Evolutionary conservation across 2,329 filamentous ascomycete genomes (phyloP).

Genomic region (Cladosporium sp.): DNA sequence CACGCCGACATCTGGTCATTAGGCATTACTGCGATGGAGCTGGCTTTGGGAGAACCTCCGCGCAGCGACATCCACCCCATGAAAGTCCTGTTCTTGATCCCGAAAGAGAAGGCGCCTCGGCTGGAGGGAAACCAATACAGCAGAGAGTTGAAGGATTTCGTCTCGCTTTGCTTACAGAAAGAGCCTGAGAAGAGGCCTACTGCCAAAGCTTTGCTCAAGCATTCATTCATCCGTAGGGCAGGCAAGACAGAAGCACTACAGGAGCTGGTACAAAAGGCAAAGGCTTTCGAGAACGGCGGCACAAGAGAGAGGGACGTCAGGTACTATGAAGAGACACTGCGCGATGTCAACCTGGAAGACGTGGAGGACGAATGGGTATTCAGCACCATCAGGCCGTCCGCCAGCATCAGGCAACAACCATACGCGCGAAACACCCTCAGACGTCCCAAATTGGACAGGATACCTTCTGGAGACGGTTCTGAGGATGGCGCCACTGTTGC

Average conservation of each 20-base stretch:
- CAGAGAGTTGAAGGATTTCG: conserved; percentile 90
- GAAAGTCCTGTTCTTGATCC: conserved; percentile 91
- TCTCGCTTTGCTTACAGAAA: conserved; percentile 87
- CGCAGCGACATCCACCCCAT: conserved; percentile 84
- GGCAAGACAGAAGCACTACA: conserved; percentile 87
- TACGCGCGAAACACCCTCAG: conserved; percentile 49
- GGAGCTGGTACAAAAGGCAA: conserved; percentile 80
- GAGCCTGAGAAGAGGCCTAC: conserved; percentile 82
- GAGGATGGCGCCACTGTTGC: conserved; percentile 42
- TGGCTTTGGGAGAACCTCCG: conserved; percentile 86
- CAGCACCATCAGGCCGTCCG: conserved; percentile 75
- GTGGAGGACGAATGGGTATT: conserved; percentile 92
- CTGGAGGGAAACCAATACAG: conserved; percentile 81
- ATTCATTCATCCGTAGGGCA: conserved; percentile 83
- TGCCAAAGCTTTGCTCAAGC: conserved; percentile 82
- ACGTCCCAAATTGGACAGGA: conserved; percentile 50
- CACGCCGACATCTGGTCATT: conserved; percentile 94
- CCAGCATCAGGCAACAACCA: conserved; percentile 59
- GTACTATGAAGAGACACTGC: conserved; percentile 91
- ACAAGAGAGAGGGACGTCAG: conserved; percentile 57
- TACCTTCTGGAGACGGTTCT: conserved; percentile 44
- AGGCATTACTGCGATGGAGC: conserved; percentile 87
- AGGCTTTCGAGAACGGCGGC: conserved; percentile 70
- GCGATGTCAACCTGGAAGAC: conserved; percentile 48
- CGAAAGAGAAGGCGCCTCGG: conserved; percentile 80